phyloP scores from a whole-genome alignment of 2,329 filamentous ascomycete genomes.

The Aspergillus persii region DNA sequence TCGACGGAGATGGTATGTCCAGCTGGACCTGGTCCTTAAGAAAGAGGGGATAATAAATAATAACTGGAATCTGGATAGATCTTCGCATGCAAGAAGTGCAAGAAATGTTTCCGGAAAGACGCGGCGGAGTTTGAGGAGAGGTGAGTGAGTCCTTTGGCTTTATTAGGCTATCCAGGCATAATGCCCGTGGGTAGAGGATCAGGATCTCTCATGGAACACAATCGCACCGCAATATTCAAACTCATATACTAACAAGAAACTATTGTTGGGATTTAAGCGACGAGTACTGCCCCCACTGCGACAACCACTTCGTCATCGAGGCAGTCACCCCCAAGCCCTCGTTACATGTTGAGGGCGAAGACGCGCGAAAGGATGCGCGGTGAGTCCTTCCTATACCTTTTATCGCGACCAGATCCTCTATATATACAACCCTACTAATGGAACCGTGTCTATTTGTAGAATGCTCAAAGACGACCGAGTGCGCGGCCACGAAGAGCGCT shows the following conservation, averaged over 20 bases:
- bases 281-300: conserved; percentile 98
- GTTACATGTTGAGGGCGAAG: conserved; percentile 85
- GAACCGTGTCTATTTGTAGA: conserved; percentile 30
- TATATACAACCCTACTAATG: neutral
- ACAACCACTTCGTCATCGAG: conserved; percentile 96
- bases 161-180: no score
- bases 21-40: neutral
- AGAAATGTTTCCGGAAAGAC: conserved; percentile 96
- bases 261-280: conserved; percentile 55
- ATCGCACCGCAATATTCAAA: neutral
- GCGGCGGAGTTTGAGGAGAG: conserved; percentile 86
- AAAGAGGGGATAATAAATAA: neutral
- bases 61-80: conserved; percentile 7
- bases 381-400: conserved; percentile 20
- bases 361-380: conserved; percentile 77
- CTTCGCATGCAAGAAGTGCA: conserved; percentile 99
- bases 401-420: neutral
- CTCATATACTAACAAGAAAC: neutral
- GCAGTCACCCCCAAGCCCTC: conserved; percentile 79
- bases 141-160: conserved; percentile 32
- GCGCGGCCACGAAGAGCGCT: conserved; percentile 56
- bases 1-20: conserved; percentile 70
- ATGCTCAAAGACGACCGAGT: conserved; percentile 92
- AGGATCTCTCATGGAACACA: no score
- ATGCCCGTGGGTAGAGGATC: no score